Evolutionary conservation across 1,284 basidiomycete species (phyloP), one percentile per base, ranked within the genome.

Genomic region (Malassezia restricta): DNA sequence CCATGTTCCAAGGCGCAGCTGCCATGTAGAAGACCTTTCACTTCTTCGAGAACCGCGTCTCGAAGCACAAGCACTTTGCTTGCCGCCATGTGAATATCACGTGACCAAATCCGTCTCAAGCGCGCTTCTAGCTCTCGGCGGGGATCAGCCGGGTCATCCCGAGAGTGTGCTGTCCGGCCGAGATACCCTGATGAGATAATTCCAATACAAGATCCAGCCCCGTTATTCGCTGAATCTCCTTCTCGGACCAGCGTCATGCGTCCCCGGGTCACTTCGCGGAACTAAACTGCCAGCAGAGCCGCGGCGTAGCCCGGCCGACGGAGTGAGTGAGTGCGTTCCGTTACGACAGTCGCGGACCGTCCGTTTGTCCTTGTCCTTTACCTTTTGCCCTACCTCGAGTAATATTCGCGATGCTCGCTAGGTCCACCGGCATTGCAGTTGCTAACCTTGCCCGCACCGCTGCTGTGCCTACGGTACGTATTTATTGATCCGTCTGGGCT

Each of bases 381-480:
- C 52, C 47, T 49, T 44, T 49, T 40, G 35, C 47, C 38, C 43
- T 37, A 47, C 37, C 27, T 49, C 42, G 46, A 50, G 42, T 44
- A 20, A 37, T 58, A 53, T 57, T 56, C 59, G 59, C 61, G 57
- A 69, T 69, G 66, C 63, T 69, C 55, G 62, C 66, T 65, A 62
- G 66, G 49, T 64, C 65, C 54, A 60, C 64, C 49, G 66, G 66
- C 60, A 59, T 67, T 60, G 63, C 66, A 56, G 61, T 65, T 57
- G 66, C 64, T 60, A 67, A 69, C 61, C 59, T 69, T 57, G 65
- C 66, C 55, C 65, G 65, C 54, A 61, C 65, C 58, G 62, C 66
- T 54, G 59, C 56, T 48, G 56, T 57, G 54, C 59, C 65, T 44
- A 58, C 65, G 60, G 66, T 68, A 64, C 56, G 66, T 66, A 49